These are phyloP conservation scores for Kazachstania kunashirensis DNA, from an alignment of 805 yeast genomes.

Conservation along the genomic window DNA sequence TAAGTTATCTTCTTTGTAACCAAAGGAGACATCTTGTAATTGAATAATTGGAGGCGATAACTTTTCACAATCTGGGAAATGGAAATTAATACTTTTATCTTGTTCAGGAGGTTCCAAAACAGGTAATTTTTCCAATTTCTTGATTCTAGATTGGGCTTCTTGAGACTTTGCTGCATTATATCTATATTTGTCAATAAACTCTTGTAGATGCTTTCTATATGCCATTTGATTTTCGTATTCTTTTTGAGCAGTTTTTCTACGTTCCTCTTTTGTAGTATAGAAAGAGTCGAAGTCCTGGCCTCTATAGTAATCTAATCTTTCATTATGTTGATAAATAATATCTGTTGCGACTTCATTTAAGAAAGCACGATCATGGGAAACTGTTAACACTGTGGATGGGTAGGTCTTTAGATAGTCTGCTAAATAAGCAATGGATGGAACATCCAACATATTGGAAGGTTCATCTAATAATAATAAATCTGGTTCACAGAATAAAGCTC, in stretches of 20 bases:
- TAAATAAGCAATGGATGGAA: constrained; percentile 90
- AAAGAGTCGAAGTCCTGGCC: constrained; percentile 91
- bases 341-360: constrained; percentile 97
- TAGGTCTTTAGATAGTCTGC: constrained; percentile 84
- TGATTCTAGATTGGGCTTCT: constrained; percentile 97
- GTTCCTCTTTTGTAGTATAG: constrained; percentile 88
- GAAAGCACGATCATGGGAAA: constrained; percentile 96
- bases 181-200: constrained; percentile 90
- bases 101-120: constrained; percentile 89
- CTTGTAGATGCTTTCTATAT: constrained; percentile 83
- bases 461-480: constrained; percentile 90
- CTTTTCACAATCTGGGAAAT: constrained; percentile 90
- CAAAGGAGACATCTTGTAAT: constrained; percentile 77
- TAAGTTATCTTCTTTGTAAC: constrained; percentile 58
- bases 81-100: constrained; percentile 73
- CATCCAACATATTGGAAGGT: constrained; percentile 99
- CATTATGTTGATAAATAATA: constrained; percentile 95
- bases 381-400: constrained; percentile 87
- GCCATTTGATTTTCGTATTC: constrained; percentile 98
- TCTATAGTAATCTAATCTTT: constrained; percentile 89
- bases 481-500: constrained; percentile 96
- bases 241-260: constrained; percentile 83
- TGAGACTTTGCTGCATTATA: constrained; percentile 96
- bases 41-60: constrained; percentile 90
- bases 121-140: constrained; percentile 91